phyloP scores from a whole-genome alignment of 768 basidiomycete species.

The Neoboletus subvelutipes region DNA sequence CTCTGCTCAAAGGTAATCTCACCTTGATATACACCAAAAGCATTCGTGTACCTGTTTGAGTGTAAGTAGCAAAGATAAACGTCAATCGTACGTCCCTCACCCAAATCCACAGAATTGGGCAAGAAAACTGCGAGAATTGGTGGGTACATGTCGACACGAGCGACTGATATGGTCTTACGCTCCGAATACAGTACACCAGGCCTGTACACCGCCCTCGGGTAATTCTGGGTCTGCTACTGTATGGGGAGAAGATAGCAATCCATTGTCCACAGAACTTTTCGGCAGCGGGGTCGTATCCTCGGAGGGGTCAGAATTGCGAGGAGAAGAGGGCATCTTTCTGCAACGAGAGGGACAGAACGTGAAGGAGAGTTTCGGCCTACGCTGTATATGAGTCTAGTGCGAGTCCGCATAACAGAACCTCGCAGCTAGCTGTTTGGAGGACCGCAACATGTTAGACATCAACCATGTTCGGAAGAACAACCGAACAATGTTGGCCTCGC shows the following conservation, averaged over 20 bases:
- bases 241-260: background rate
- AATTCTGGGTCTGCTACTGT: background rate
- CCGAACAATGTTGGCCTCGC: background rate
- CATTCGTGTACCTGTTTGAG: slow-evolving; percentile 12
- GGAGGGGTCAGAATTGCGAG: background rate
- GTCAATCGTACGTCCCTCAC: background rate
- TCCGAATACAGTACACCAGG: slow-evolving; percentile 29
- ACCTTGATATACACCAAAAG: slow-evolving; percentile 34
- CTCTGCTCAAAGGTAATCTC: background rate
- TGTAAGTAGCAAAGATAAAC: background rate
- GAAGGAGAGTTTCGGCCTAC: background rate
- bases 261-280: background rate
- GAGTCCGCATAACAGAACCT: background rate
- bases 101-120: slow-evolving; percentile 28
- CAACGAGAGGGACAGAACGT: background rate
- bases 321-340: slow-evolving; percentile 2
- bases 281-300: background rate
- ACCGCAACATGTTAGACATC: background rate
- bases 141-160: background rate
- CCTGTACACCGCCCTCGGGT: slow-evolving; percentile 18
- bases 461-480: background rate
- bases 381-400: background rate
- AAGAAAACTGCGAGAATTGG: slow-evolving; percentile 22
- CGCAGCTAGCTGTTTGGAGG: too few species aligned
- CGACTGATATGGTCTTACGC: slow-evolving; percentile 12